Conservation (phyloP, 768 basidiomycete species). For the Zangia roseola region DNA sequence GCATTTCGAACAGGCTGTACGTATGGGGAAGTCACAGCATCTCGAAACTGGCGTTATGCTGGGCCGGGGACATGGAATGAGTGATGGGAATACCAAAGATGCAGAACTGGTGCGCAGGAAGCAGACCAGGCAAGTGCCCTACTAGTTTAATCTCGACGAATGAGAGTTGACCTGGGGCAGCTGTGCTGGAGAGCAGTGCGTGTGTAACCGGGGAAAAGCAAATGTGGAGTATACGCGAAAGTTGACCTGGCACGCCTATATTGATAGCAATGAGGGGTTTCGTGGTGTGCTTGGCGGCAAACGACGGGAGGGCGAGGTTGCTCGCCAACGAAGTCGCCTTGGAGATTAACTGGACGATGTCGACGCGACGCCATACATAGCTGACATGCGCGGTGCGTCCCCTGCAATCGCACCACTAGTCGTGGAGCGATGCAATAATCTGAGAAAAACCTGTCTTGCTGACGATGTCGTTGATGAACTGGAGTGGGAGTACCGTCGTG, state of each 20-base stretch:
- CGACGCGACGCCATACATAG: conserved; percentile 66
- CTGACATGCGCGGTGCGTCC: conserved; percentile 62
- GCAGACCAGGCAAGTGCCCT: conserved; percentile 74
- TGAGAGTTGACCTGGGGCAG: conserved; percentile 92
- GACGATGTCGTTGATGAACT: conserved; percentile 56
- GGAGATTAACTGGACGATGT: conserved; percentile 91
- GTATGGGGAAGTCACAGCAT: conserved; percentile 79
- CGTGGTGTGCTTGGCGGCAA: conserved; percentile 53
- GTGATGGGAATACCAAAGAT: conserved; percentile 88
- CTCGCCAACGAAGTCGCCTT: conserved; percentile 76
- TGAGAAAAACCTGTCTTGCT: conserved; percentile 67
- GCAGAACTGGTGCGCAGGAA: conserved; percentile 74
- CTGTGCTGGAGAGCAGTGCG: conserved; percentile 76
- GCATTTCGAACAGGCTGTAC: conserved; percentile 79
- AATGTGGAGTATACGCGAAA: conserved; percentile 84
- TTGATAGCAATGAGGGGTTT: conserved; percentile 95
- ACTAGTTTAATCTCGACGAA: conserved; percentile 84
- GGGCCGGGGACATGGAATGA: conserved; percentile 86
- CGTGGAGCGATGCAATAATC: conserved; percentile 93
- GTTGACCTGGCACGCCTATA: conserved; percentile 86
- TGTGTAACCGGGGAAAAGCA: conserved; percentile 92
- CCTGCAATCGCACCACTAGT: conserved; percentile 85
- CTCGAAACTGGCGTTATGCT: conserved; percentile 89
- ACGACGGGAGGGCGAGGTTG: conserved; percentile 76
- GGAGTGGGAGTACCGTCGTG: conserved; percentile 74